Evolutionary conservation across 352 stramenopile species (phyloP).

Genomic region (Globisporangium lucens): DNA sequence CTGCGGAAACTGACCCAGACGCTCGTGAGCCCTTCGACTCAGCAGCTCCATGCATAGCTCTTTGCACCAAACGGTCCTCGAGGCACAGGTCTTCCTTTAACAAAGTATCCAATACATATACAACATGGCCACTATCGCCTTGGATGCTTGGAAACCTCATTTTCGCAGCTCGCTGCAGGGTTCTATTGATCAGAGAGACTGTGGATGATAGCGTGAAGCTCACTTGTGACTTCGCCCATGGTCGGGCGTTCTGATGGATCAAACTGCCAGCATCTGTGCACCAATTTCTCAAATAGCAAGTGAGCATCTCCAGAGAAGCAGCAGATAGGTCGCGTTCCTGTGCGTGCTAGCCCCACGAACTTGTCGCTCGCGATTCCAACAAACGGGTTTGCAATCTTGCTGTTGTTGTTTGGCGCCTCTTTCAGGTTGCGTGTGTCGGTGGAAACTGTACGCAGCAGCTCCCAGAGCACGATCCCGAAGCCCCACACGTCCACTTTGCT

Average conservation of each 20-base stretch:
- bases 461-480: slow-evolving; percentile 47
- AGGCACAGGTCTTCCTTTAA: no score
- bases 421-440: background rate
- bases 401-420: background rate
- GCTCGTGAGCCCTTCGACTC: slow-evolving; percentile 8
- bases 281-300: slow-evolving; percentile 13
- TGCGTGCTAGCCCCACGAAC: slow-evolving; percentile 25
- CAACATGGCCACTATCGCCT: background rate
- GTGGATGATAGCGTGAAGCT: slow-evolving; percentile 3
- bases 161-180: background rate
- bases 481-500: slow-evolving; percentile 49
- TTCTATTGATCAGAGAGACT: background rate
- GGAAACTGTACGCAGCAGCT: slow-evolving; percentile 14
- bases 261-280: slow-evolving; percentile 32
- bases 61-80: background rate
- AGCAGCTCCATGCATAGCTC: background rate
- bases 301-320: slow-evolving; percentile 8
- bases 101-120: background rate
- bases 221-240: slow-evolving; percentile 21
- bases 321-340: slow-evolving; percentile 20
- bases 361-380: slow-evolving; percentile 26
- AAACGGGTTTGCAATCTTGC: slow-evolving; percentile 27
- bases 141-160: background rate
- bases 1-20: slow-evolving; percentile 91
- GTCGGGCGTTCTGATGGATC: slow-evolving; percentile 21